phyloP scores from a whole-genome alignment of 2,329 filamentous ascomycete species.

The Drechslera avenae region DNA sequence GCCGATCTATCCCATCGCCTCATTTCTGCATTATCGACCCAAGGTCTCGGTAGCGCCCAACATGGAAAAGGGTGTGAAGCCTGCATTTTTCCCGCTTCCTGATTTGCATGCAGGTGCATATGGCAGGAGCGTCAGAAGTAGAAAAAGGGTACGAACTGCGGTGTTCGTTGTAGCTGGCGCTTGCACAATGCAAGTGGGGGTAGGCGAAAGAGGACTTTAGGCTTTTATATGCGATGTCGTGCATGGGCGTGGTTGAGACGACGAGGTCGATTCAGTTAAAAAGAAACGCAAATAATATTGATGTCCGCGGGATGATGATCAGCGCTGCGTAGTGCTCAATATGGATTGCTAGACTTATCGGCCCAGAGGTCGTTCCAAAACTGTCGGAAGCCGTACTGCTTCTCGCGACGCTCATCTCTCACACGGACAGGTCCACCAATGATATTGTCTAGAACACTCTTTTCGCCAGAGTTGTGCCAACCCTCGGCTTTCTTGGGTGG shows the following conservation, averaged over 20 bases:
- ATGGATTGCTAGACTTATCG: slow-evolving; percentile 12
- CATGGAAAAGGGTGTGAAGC: not conserved
- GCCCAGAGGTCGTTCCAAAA: slow-evolving; percentile 84
- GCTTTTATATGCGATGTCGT: slow-evolving; percentile 1
- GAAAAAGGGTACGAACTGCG: not conserved
- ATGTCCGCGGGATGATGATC: not conserved
- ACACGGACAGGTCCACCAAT: slow-evolving; percentile 61
- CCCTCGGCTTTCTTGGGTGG: slow-evolving; percentile 47
- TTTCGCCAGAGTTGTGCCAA: slow-evolving; percentile 49
- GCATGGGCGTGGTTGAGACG: slow-evolving; percentile 1
- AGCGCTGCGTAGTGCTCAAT: slow-evolving; percentile 7
- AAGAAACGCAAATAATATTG: not conserved
- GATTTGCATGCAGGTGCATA: slow-evolving; percentile 12
- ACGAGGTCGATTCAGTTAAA: not conserved
- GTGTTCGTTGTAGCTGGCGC: not conserved
- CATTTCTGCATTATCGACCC: slow-evolving; percentile 18
- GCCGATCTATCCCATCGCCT: slow-evolving; percentile 10
- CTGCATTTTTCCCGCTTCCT: not conserved
- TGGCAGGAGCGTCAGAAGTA: slow-evolving; percentile 1
- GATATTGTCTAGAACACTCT: slow-evolving; percentile 68
- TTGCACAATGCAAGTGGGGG: slow-evolving; percentile 3
- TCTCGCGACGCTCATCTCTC: slow-evolving; percentile 73
- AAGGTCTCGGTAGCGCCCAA: slow-evolving; percentile 9
- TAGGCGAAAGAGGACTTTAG: slow-evolving; percentile 10
- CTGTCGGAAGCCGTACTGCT: slow-evolving; percentile 81